Conservation (phyloP, 768 basidiomycete genomes). For the Neoboletus subvelutipes region DNA sequence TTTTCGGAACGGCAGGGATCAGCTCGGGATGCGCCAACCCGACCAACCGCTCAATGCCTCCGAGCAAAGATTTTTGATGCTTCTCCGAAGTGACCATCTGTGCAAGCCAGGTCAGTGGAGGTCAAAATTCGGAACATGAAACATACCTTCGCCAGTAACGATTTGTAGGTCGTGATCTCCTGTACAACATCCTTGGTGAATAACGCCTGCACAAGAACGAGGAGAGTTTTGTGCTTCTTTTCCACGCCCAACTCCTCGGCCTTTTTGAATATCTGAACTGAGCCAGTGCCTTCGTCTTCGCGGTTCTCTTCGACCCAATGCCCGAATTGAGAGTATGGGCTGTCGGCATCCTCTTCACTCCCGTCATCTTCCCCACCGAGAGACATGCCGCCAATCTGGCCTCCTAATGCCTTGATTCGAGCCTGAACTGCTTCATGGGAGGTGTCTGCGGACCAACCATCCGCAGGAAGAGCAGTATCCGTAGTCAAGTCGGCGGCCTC, state of each 20-base stretch:
- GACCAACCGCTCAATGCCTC: slow-evolving; percentile 86
- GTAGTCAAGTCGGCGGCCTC: slow-evolving; percentile 77
- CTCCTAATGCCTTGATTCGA: slow-evolving; percentile 71
- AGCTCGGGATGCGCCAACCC: slow-evolving; percentile 75
- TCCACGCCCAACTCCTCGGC: slow-evolving; percentile 89
- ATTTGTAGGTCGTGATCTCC: slow-evolving; percentile 63
- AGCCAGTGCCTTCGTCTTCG: slow-evolving; percentile 34
- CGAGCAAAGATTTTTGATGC: slow-evolving; percentile 91
- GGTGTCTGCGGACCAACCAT: slow-evolving; percentile 92
- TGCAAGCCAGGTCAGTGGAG: slow-evolving; percentile 6
- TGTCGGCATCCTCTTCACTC: slow-evolving; percentile 83
- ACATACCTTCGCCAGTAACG: slow-evolving; percentile 70
- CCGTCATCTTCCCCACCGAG: slow-evolving; percentile 77
- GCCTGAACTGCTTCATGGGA: slow-evolving; percentile 86
- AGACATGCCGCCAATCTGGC: slow-evolving; percentile 50
- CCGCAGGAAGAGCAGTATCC: slow-evolving; percentile 58
- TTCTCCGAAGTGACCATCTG: slow-evolving; percentile 92
- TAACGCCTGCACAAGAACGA: slow-evolving; percentile 79
- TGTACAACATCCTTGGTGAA: slow-evolving; percentile 71
- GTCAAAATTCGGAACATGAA: not conserved
- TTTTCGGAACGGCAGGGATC: slow-evolving; percentile 74
- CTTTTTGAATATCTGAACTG: slow-evolving; percentile 78
- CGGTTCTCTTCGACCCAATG: slow-evolving; percentile 81
- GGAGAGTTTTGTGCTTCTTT: slow-evolving; percentile 90
- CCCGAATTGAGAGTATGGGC: slow-evolving; percentile 82